Percentiles rank a stretch among this genome's conserved stretches.
phyloP scores from a whole-genome alignment of 2,329 filamentous ascomycete genomes.

The Fusarium sp. region DNA sequence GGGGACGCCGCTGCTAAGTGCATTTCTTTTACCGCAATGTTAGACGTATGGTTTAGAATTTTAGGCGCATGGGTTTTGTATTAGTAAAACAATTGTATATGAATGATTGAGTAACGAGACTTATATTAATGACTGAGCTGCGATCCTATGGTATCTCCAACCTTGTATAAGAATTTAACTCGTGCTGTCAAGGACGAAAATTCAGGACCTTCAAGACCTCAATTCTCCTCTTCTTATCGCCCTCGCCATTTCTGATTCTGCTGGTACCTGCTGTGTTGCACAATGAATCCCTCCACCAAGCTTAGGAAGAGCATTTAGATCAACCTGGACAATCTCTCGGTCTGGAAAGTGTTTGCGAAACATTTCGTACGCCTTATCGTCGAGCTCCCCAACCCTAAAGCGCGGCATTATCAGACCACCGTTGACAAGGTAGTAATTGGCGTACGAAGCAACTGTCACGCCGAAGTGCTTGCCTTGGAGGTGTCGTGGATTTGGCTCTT shows the following conservation, averaged over 20 bases:
- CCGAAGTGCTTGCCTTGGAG: background rate
- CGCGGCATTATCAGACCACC: slow-evolving; percentile 50
- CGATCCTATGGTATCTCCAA: no score
- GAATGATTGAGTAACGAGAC: no score
- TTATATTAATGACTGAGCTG: background rate
- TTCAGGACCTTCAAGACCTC: no score
- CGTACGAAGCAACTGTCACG: slow-evolving; percentile 36
- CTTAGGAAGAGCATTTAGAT: slow-evolving; percentile 22
- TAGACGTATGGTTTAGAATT: background rate
- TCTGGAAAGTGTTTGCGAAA: slow-evolving; percentile 27
- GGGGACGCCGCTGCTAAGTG: slow-evolving; percentile 12
- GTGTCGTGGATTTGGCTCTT: slow-evolving; percentile 40
- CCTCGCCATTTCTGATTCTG: background rate
- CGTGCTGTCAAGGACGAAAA: no score
- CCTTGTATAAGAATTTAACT: no score
- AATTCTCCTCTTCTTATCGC: background rate
- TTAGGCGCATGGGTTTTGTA: background rate
- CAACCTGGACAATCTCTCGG: slow-evolving; percentile 36
- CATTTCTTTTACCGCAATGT: no score
- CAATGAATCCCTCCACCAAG: slow-evolving; percentile 51
- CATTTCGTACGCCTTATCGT: slow-evolving; percentile 40
- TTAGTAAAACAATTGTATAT: background rate
- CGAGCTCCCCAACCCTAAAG: slow-evolving; percentile 46
- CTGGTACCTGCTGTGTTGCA: slow-evolving; percentile 48
- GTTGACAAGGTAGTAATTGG: slow-evolving; percentile 51